phyloP scores from a whole-genome alignment of 495 filamentous ascomycete species.

The Penicillium paradoxum region DNA sequence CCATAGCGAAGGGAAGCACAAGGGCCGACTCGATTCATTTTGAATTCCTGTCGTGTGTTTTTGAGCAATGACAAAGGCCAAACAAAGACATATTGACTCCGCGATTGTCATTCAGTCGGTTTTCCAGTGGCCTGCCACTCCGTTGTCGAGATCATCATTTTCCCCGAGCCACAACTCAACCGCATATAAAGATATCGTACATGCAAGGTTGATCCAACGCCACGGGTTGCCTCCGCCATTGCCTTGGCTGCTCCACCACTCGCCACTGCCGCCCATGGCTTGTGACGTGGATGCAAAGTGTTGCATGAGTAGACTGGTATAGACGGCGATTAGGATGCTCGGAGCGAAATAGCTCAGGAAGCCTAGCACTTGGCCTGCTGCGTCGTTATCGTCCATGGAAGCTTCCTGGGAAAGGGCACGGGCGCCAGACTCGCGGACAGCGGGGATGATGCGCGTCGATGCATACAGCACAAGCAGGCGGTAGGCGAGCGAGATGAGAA shows the following conservation, averaged over 20 bases:
- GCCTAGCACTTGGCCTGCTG: conserved; percentile 69
- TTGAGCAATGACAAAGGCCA: not conserved
- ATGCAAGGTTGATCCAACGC: conserved; percentile 87
- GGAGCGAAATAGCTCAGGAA: conserved; percentile 90
- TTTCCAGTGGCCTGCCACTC: conserved; percentile 82
- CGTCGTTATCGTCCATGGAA: conserved; percentile 77
- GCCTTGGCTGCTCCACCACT: conserved; percentile 81
- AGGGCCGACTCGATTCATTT: not conserved
- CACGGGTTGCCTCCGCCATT: conserved; percentile 79
- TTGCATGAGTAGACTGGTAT: conserved; percentile 94
- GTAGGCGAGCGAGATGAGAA: conserved; percentile 89
- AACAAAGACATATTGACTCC: not conserved
- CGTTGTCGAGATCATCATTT: conserved; percentile 62
- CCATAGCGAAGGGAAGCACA: not conserved
- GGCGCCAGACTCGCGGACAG: conserved; percentile 79
- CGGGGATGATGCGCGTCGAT: conserved; percentile 92
- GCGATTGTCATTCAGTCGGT: conserved; percentile 57
- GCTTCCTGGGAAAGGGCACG: conserved; percentile 77
- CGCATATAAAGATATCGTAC: conserved; percentile 83
- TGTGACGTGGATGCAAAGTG: conserved; percentile 75
- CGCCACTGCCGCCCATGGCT: conserved; percentile 56
- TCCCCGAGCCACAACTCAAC: conserved; percentile 82
- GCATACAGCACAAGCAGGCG: conserved; percentile 92
- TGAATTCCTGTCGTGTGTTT: not conserved
- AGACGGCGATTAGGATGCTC: conserved; percentile 86